Conservation (phyloP, 2,329 filamentous ascomycete genomes). For the Truncatella angustata region DNA sequence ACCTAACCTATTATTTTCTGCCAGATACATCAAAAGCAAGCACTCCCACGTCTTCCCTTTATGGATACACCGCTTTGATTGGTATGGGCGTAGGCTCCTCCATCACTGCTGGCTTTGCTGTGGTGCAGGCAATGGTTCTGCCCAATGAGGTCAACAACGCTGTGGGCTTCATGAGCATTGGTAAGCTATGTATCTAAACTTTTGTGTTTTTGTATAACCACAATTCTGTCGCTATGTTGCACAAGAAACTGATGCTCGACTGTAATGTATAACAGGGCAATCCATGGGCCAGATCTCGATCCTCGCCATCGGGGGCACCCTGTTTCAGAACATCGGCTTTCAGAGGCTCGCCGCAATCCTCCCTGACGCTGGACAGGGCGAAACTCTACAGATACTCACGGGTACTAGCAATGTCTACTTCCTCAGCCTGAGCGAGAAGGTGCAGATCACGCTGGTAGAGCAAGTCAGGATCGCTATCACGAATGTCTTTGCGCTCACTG, state of each 20-base stretch:
- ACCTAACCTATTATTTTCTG: too few relatives aligned
- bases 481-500: neutral
- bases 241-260: neutral
- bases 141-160: conserved; percentile 26
- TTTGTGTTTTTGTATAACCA: too few relatives aligned
- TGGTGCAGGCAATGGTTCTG: conserved; percentile 31
- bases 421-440: neutral
- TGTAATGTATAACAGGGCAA: neutral
- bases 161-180: conserved; percentile 36
- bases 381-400: neutral
- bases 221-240: too few relatives aligned
- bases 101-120: conserved; percentile 31
- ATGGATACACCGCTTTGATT: conserved; percentile 36
- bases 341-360: neutral
- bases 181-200: conserved; percentile 13
- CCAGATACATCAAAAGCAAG: neutral
- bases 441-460: neutral
- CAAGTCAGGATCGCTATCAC: neutral
- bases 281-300: neutral
- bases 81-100: conserved; percentile 37
- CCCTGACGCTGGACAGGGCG: neutral
- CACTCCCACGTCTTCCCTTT: conserved; percentile 23
- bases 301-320: neutral
- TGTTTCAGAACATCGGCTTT: neutral
- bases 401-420: neutral